A percentile compares a stretch with the other conserved stretches of the same genome.
These are phyloP conservation scores for Pseudomonodictys pantanalensis DNA, from an alignment of 495 filamentous ascomycete genomes.

Conservation along the genomic window DNA sequence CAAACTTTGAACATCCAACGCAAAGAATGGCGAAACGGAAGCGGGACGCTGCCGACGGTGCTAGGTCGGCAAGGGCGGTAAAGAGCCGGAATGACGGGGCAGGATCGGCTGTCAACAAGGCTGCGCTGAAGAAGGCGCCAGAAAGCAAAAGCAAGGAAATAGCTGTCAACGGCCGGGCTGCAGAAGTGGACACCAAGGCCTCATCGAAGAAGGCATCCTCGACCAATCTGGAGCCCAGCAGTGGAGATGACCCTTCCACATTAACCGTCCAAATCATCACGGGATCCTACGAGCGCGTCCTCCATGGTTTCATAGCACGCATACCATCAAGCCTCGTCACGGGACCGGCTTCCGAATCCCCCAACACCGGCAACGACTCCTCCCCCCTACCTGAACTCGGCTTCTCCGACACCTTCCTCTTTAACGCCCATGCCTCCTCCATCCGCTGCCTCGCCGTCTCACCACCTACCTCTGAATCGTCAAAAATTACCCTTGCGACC, in stretches of 20 bases:
- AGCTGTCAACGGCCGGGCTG: slow-evolving; percentile 34
- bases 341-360: slow-evolving; percentile 5
- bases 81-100: slow-evolving; percentile 35
- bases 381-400: slow-evolving; percentile 46
- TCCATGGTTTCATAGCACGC: slow-evolving; percentile 85
- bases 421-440: slow-evolving; percentile 85
- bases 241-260: slow-evolving; percentile 38
- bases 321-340: slow-evolving; percentile 45
- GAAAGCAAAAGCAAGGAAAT: slow-evolving; percentile 33
- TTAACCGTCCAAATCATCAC: slow-evolving; percentile 90
- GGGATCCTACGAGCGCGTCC: slow-evolving; percentile 89
- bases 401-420: slow-evolving; percentile 93
- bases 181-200: no score
- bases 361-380: no score
- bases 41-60: slow-evolving; percentile 47
- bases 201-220: background rate
- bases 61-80: slow-evolving; percentile 32
- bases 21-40: slow-evolving; percentile 74
- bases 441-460: slow-evolving; percentile 89
- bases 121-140: background rate
- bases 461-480: slow-evolving; percentile 61
- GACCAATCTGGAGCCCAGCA: background rate
- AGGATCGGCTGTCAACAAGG: slow-evolving; percentile 39
- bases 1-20: background rate
- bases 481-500: slow-evolving; percentile 79